phyloP scores from a whole-genome alignment of 805 yeast species.

The Schwanniomyces pseudopolymorphus region DNA sequence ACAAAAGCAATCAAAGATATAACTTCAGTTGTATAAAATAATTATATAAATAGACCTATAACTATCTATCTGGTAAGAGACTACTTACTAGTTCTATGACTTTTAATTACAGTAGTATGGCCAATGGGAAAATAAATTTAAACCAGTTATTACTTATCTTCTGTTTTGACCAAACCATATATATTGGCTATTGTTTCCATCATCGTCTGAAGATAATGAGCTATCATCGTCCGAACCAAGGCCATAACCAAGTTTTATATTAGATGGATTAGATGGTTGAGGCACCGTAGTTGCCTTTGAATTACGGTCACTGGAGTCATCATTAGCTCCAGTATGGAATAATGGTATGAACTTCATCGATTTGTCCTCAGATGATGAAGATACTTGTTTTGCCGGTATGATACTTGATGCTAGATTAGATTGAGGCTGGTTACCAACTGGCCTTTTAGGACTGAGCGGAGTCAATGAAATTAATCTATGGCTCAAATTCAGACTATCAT shows the following conservation, averaged over 20 bases:
- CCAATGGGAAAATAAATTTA: background rate
- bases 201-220: conserved; percentile 1
- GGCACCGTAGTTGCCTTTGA: background rate
- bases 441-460: background rate
- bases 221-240: background rate
- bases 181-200: conserved; percentile 17
- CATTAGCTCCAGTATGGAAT: background rate
- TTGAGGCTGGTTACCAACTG: background rate
- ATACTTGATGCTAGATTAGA: background rate
- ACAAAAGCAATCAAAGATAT: background rate
- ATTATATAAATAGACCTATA: background rate
- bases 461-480: background rate
- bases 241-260: background rate
- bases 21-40: background rate
- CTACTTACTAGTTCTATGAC: background rate
- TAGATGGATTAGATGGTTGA: background rate
- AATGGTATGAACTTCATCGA: background rate
- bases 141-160: conserved; percentile 2
- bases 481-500: conserved; percentile 5
- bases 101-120: background rate
- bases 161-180: conserved; percentile 42
- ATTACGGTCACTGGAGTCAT: conserved; percentile 13
- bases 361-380: background rate
- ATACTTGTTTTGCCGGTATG: background rate
- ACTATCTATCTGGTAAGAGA: background rate